Evolutionary conservation across 2,329 filamentous ascomycete genomes (phyloP).

Genomic region (Aspergillus sp.): DNA sequence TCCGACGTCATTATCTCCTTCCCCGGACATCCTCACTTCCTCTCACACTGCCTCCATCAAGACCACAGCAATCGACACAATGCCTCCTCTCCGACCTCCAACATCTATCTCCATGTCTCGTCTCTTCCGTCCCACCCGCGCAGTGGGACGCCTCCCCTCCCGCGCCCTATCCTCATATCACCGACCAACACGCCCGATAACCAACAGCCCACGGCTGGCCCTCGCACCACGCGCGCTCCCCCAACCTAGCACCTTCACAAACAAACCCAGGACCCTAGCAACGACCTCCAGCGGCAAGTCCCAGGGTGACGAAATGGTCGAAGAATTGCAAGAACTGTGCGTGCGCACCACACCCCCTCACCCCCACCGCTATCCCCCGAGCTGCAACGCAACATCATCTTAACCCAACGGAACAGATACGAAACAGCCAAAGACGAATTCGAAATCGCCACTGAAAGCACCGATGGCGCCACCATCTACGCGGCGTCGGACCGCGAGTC

Average conservation of each 20-base stretch:
- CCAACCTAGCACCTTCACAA: background rate
- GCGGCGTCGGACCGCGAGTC: slow-evolving; percentile 46
- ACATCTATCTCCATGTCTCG: background rate
- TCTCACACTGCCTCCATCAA: background rate
- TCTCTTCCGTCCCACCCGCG: background rate
- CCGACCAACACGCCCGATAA: background rate
- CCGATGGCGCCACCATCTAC: slow-evolving; percentile 45
- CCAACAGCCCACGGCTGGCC: too few relatives aligned
- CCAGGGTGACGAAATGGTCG: slow-evolving; percentile 33
- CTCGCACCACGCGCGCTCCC: background rate
- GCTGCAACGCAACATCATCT: background rate
- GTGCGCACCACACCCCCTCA: too few relatives aligned
- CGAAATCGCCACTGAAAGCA: slow-evolving; percentile 50
- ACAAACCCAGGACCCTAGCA: background rate
- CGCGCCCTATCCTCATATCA: background rate
- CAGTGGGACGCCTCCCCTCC: background rate
- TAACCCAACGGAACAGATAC: slow-evolving; percentile 28
- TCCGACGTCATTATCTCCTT: background rate
- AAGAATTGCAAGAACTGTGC: slow-evolving; percentile 39
- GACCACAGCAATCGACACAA: background rate
- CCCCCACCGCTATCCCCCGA: background rate
- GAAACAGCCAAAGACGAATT: slow-evolving; percentile 49
- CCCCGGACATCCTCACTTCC: background rate
- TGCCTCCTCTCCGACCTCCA: background rate
- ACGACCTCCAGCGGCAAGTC: slow-evolving; percentile 20